Base-by-base conservation (phyloP, 2,329 filamentous ascomycete genomes). In the Fusarium devonianum region DNA sequence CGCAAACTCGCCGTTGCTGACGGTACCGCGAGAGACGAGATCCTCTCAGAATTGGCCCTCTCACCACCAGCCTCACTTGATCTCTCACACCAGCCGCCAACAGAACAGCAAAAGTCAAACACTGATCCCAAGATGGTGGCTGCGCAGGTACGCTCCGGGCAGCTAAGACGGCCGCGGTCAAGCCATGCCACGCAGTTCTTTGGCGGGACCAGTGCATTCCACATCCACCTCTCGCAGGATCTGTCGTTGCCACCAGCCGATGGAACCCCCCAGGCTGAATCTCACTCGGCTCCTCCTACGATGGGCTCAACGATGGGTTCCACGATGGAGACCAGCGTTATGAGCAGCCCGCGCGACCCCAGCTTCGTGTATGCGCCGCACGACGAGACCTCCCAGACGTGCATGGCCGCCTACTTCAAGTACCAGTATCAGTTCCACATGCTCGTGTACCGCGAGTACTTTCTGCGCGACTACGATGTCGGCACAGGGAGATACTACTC, bases 391-490 rank as follows among this genome's bases (percentile, higher is more conserved):
- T 78, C 73, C 10, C 75, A 73, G 44, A 63, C 67, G 13, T 68
- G 78, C 36, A 78, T 79, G 75, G 73, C 75, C 1, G 68, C 67
- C 4, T 80, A 79, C 55, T 80, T 80, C 62, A 71, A 73, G 42
- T 65, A 74, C 26, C 72, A 77, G 16, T 80, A 80, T 39, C 72
- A 75, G 25, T 78, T 77, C 52, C 71, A 76, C 56, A 78, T 80
- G 75, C 73, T 75, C 46, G 67, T 80, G 2, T 80, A 80, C 49
- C 71, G 78, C 21, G 78, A 80, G 55, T 79, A 74, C 50, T 80
- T 80, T 49, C 61, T 80, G 8, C 65, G 78, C 21, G 78, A 80
- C 55, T 80, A 79, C 42, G 75, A 77, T 53, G 66, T 71, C 3
- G 76, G 75, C 0, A 69, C 62, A 2, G 78, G 78, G 0, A 73